These are phyloP conservation scores for Digitaria exilis DNA, from an alignment of 202 grass and related monocot species.

Conservation along the genomic window DNA sequence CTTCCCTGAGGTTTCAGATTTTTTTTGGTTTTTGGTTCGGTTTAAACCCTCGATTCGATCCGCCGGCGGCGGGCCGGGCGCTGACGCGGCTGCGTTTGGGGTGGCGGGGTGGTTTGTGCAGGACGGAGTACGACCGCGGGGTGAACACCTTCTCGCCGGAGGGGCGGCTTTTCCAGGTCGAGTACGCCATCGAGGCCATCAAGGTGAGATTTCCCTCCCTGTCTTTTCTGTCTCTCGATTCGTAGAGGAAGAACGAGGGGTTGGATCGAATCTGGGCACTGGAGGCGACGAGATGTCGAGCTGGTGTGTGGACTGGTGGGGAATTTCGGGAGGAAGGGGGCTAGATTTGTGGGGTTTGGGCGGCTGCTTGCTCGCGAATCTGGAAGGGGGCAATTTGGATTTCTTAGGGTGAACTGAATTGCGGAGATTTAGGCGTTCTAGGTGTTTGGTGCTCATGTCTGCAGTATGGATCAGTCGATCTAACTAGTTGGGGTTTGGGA, in stretches of 20 bases:
- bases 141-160: constrained; percentile 93
- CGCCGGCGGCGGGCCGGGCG: not conserved
- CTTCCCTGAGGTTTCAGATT: not conserved
- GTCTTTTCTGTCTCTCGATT: no score
- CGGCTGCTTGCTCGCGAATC: constrained; percentile 6
- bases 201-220: constrained; percentile 47
- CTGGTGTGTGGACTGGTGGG: not conserved
- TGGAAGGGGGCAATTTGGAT: not conserved
- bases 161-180: constrained; percentile 86
- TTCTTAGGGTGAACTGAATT: constrained; percentile 14
- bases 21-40: not conserved
- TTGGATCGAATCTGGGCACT: not conserved
- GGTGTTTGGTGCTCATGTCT: not conserved
- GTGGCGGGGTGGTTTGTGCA: constrained; percentile 26
- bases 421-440: not conserved
- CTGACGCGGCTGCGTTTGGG: not conserved
- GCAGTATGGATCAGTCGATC: not conserved
- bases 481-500: not conserved
- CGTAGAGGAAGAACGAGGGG: not conserved
- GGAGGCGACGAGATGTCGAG: not conserved
- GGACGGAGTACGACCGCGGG: constrained; percentile 85
- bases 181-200: constrained; percentile 96
- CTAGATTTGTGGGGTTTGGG: not conserved
- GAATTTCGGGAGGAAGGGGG: not conserved
- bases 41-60: not conserved